These are phyloP conservation scores for Ophiostoma piceae DNA, from an alignment of 2,329 filamentous ascomycete genomes.

Conservation along the genomic window DNA sequence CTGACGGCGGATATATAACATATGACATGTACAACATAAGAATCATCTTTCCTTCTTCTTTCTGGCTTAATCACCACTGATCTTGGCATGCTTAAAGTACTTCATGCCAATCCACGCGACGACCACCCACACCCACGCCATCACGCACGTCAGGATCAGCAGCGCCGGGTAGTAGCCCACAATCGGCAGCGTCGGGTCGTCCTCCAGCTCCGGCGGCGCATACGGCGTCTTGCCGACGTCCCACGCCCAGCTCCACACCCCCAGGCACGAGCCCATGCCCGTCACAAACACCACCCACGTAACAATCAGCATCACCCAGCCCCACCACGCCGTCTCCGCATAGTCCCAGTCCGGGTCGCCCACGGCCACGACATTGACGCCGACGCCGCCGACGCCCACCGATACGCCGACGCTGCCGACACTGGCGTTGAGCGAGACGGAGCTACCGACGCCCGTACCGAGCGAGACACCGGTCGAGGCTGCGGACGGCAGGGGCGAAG, in stretches of 20 bases:
- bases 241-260: conserved; percentile 98
- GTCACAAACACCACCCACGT: conserved; percentile 97
- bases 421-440: not conserved
- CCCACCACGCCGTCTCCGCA: conserved; percentile 94
- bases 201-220: conserved; percentile 88
- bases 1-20: conserved; percentile 13
- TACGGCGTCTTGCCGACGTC: conserved; percentile 95
- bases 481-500: conserved; percentile 42
- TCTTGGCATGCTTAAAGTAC: conserved; percentile 96
- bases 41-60: not conserved
- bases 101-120: conserved; percentile 99
- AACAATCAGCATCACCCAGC: conserved; percentile 82
- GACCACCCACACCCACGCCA: conserved; percentile 99
- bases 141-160: conserved; percentile 86
- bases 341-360: conserved; percentile 71
- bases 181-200: conserved; percentile 90
- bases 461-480: conserved; percentile 23
- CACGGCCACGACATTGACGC: conserved; percentile 32
- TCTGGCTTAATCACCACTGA: conserved; percentile 52
- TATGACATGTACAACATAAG: not conserved
- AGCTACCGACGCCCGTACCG: not conserved
- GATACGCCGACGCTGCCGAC: conserved; percentile 12
- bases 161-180: conserved; percentile 95
- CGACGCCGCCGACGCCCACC: conserved; percentile 37
- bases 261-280: conserved; percentile 92